A percentile compares a stretch with the other conserved stretches of the same genome.
Evolutionary conservation across 164 flowering plant genomes (phyloP).

Genomic region (Malania oleifera): DNA sequence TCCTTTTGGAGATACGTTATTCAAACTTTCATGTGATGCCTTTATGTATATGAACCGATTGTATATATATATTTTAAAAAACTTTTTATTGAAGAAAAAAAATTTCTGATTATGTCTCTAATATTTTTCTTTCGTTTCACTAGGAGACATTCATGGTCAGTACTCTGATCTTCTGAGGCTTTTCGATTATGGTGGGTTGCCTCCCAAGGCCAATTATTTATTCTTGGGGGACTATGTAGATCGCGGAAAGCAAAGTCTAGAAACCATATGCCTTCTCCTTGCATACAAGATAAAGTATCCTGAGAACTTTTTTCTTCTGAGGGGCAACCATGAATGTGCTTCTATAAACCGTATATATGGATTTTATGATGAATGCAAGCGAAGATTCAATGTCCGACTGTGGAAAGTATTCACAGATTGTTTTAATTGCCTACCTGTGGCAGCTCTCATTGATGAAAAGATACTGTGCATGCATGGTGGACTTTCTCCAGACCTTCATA

Average conservation of each 20-base stretch:
- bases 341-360: constrained; percentile 60
- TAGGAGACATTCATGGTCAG: constrained; percentile 58
- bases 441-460: constrained; percentile 52
- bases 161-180: constrained; percentile 54
- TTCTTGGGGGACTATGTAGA: constrained; percentile 55
- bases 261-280: constrained; percentile 57
- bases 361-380: constrained; percentile 55
- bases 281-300: constrained; percentile 57
- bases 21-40: no score
- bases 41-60: no score
- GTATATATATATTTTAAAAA: no score
- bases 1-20: no score
- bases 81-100: background rate
- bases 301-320: constrained; percentile 47
- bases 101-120: background rate
- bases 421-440: constrained; percentile 58
- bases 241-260: constrained; percentile 59
- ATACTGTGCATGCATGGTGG: constrained; percentile 63
- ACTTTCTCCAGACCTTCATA: constrained; percentile 47
- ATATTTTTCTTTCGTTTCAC: constrained; percentile 1
- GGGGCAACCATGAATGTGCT: constrained; percentile 65
- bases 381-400: constrained; percentile 49
- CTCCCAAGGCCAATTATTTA: constrained; percentile 42
- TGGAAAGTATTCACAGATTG: constrained; percentile 57
- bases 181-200: constrained; percentile 48